Base-by-base conservation (phyloP, 371 early-diverging fungal genomes). In the Apophysomyces ossiformis region DNA sequence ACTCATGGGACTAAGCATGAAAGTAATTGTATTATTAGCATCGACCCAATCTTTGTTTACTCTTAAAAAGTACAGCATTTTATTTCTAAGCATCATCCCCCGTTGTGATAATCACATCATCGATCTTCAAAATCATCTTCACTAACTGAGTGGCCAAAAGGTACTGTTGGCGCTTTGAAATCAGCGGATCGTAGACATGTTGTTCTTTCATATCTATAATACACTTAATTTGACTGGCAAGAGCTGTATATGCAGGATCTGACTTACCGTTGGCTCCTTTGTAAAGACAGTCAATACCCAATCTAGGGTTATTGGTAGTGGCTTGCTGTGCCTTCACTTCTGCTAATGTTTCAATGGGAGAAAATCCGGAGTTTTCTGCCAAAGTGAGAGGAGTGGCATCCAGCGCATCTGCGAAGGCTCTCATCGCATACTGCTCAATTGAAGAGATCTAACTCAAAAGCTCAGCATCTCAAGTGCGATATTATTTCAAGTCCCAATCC, bases 101-200 rank as follows among this genome's bases (percentile, higher is more conserved):
- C 5, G 54, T 50, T 21, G 70, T 73, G 54, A 87, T 82, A 69
- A 93, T 94, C 61, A 96, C 95, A 85, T 96, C 96, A 78, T 96
- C 96, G 74, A 96, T 95, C 86, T 96, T 95, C 61, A 94, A 86
- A 66, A 99, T 95, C 91, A 95, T 96, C 82, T 96, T 97, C 69
- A 98, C 99, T 21, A 99, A 83, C 86, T 99, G 99, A 44, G 99
- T 99, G 21, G 99, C 75, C 66, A 99, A 88, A 66, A 94, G 79
- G 73, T 94, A 92, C 82, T 99, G 99, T 73, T 96, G 96, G 58
- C 96, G 92, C 91, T 99, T 99, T 58, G 97, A 96, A 61, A 95
- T 95, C 69, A 99, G 86, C 32, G 99, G 96, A 78, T 99, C 99
- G 84, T 95, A 97, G 21, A 99, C 98, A 70, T 91, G 88, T 77